Percentiles rank a stretch among this genome's conserved stretches.
phyloP scores from a whole-genome alignment of 495 filamentous ascomycete species.

The Aspergillus bridgeri region DNA sequence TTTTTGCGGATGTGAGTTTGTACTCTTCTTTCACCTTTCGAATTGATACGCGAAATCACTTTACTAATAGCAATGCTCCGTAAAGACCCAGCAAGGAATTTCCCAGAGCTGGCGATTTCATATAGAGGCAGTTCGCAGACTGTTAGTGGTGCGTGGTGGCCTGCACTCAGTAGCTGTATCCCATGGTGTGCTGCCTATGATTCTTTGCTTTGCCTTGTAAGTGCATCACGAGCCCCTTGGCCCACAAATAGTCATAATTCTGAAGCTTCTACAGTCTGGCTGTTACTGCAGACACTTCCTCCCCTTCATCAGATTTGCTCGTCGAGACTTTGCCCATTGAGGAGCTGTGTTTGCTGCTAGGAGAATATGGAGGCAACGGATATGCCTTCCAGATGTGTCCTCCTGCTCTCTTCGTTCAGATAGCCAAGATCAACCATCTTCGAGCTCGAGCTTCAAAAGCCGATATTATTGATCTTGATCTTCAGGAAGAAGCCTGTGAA shows the following conservation, averaged over 20 bases:
- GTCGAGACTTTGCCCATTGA: not conserved
- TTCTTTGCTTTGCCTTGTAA: conserved; percentile 26
- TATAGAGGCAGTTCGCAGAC: conserved; percentile 23
- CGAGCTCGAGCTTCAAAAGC: no score
- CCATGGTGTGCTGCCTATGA: conserved; percentile 12
- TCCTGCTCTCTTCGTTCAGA: no score
- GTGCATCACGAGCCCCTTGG: conserved; percentile 2
- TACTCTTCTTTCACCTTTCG: no score
- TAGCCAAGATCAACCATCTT: no score
- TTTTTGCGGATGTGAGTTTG: conserved; percentile 1
- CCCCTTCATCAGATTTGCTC: conserved; percentile 1
- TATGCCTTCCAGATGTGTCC: no score
- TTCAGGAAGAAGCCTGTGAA: no score
- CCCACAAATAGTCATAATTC: no score
- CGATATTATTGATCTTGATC: no score
- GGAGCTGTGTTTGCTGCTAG: not conserved
- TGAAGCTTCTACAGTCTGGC: not conserved
- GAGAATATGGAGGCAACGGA: no score
- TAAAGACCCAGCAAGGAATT: conserved; percentile 25
- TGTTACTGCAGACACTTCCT: not conserved
- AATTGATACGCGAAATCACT: no score
- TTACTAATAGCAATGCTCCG: conserved; percentile 1
- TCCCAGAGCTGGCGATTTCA: conserved; percentile 30
- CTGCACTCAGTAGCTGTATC: conserved; percentile 10
- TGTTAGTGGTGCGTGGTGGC: conserved; percentile 29